A percentile compares a stretch with the other conserved stretches of the same genome.
Evolutionary conservation across 805 yeast genomes (phyloP).

Genomic region (Kodamaea hsintzibuensis): DNA sequence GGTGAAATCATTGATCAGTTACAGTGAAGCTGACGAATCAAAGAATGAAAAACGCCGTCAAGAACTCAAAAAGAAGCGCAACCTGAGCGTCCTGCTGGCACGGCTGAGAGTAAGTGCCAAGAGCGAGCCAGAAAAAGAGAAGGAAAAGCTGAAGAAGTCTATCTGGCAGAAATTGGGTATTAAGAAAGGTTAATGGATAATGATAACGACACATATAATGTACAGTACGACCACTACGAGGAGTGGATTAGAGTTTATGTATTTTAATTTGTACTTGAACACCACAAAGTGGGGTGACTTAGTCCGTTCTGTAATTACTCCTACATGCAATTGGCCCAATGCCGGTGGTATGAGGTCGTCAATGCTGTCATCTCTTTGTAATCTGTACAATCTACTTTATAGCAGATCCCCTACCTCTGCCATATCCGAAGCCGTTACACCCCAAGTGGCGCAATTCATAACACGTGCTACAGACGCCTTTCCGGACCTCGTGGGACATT

Average conservation of each 20-base stretch:
- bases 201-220: background rate
- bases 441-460: background rate
- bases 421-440: background rate
- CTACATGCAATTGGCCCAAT: background rate
- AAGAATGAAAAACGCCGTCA: conserved; percentile 12
- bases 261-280: background rate
- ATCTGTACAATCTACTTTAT: background rate
- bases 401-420: background rate
- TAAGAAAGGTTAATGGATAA: conserved; percentile 10
- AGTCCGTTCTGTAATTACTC: background rate
- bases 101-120: background rate
- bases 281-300: background rate
- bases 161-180: conserved; percentile 17
- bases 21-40: conserved; percentile 32
- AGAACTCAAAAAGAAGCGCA: conserved; percentile 11
- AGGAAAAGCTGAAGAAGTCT: conserved; percentile 12
- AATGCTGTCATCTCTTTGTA: background rate
- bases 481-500: background rate
- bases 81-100: conserved; percentile 12
- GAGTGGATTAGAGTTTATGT: background rate
- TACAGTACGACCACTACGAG: background rate
- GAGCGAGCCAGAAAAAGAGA: conserved; percentile 6
- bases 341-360: background rate
- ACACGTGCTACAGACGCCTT: background rate
- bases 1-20: conserved; percentile 41